Base-by-base conservation (phyloP, 352 stramenopile genomes). In the Globisporangium yorkense region DNA sequence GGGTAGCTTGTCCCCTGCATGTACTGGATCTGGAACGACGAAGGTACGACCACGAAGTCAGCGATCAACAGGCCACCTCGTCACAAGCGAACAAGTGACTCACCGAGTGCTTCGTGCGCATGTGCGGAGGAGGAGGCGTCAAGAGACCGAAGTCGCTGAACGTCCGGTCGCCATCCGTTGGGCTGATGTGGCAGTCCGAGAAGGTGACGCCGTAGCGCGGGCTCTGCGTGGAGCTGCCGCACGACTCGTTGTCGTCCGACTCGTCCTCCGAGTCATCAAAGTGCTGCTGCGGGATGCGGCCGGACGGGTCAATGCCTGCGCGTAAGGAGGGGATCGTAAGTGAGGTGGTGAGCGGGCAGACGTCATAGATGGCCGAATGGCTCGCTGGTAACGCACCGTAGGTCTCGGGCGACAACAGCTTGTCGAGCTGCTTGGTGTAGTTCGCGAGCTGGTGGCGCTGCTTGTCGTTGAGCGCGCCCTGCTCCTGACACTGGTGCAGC, bases 351-450 rank as follows among this genome's bases (percentile, higher is more conserved):
- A 24, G 21, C 21, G 21, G 21, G 21, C 21, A 24, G 21, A 24
- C 21, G 21, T 24, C 21, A 12, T 29, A 40, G 4, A 43, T 16
- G 39, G 43, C 24, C 9, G 12, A 5, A 47, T 18, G 8, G 18
- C 21, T 24, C 8, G 24, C 18, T 5, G 2, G 6, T 20, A 6
- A 41, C 54, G 20, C n/a, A 67, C 62, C 77, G 55, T 87, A 89
- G 16, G 79, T 87, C 61, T 86, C 71, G 1, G 77, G 77, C 16
- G 73, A 67, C 75, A 89, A 72, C 53, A 89, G 73, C 59, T 71
- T 83, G 54, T 83, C 68, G 35, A 89, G 62, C 61, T 89, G 77
- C 51, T 78, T 74, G 63, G 84, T 87, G 59, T 81, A 86, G 20
- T 70, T 81, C 10, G 61, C 65, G 51, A 71, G 77, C 41, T 89